A percentile compares a stretch with the other conserved stretches of the same genome.
These are phyloP conservation scores for Phialophora chinensis DNA, from an alignment of 2,329 filamentous ascomycete species.

Conservation along the genomic window DNA sequence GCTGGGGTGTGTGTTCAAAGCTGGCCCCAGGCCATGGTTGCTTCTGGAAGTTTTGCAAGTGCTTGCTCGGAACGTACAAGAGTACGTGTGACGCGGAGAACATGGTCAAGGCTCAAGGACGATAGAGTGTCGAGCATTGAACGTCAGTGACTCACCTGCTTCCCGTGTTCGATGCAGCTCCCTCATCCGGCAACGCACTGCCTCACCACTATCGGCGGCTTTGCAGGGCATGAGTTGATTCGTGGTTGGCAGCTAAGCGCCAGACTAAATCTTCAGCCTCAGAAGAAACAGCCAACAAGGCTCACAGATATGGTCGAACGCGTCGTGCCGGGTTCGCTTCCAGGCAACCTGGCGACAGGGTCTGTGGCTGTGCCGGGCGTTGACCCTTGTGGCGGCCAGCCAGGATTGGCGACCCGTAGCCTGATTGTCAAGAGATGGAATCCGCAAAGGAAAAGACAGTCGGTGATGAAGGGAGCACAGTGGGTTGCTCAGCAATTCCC, in stretches of 20 bases:
- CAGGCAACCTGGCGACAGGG: background rate
- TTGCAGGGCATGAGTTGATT: background rate
- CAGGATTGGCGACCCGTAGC: background rate
- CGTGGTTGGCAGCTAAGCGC: background rate
- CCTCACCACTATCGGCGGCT: background rate
- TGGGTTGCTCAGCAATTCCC: no score
- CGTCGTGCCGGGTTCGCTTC: background rate
- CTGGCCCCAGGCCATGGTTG: background rate
- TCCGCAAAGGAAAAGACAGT: background rate
- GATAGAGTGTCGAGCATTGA: background rate
- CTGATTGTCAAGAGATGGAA: no score
- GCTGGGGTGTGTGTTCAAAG: background rate
- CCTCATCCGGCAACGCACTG: no score
- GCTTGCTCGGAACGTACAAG: background rate
- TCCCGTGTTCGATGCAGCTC: background rate
- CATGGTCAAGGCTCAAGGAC: background rate
- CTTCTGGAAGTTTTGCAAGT: conserved; percentile 4
- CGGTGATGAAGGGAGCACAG: background rate
- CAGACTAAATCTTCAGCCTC: conserved; percentile 1
- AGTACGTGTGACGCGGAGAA: background rate
- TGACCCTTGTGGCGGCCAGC: background rate
- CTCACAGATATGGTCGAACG: background rate
- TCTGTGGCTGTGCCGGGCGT: background rate
- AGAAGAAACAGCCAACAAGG: background rate
- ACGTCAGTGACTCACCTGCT: background rate